Conservation (phyloP, 2,329 filamentous ascomycete genomes). For the Aspergillus oerlinghausenensis region DNA sequence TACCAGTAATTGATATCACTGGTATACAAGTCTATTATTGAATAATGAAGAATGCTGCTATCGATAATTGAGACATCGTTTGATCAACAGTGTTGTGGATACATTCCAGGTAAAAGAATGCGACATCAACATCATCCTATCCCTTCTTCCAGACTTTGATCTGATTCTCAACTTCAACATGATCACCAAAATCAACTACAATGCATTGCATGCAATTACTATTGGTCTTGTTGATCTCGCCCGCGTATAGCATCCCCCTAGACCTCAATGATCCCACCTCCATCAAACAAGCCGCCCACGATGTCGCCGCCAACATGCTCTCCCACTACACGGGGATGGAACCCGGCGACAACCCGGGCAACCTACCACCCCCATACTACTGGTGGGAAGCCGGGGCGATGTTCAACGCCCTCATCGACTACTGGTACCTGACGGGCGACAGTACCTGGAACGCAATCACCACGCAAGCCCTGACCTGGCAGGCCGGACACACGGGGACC, state of each 20-base stretch:
- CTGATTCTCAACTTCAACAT: not conserved
- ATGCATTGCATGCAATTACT: conserved; percentile 7
- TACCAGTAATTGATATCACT: too few species aligned
- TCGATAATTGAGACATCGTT: not conserved
- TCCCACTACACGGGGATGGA: conserved; percentile 47
- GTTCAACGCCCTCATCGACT: conserved; percentile 39
- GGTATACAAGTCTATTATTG: too few species aligned
- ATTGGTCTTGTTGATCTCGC: conserved; percentile 10
- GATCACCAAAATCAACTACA: not conserved
- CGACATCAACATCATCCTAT: not conserved
- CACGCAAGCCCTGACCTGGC: conserved; percentile 34
- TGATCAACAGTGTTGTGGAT: not conserved
- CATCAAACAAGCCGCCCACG: conserved; percentile 44
- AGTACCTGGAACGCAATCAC: conserved; percentile 36
- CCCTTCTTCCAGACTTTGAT: not conserved
- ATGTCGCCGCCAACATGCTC: conserved; percentile 47
- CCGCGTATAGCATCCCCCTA: conserved; percentile 7
- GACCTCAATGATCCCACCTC: conserved; percentile 26
- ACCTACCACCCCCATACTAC: conserved; percentile 46
- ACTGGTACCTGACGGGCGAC: conserved; percentile 42
- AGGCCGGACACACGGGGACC: conserved; percentile 33
- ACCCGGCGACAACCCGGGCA: conserved; percentile 48
- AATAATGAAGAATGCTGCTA: not conserved
- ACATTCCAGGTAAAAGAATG: not conserved
- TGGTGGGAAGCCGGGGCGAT: conserved; percentile 45